Percentiles rank a stretch among this genome's conserved stretches.
Conservation (phyloP, 352 stramenopile species). For the Phytophthora boehmeriae region DNA sequence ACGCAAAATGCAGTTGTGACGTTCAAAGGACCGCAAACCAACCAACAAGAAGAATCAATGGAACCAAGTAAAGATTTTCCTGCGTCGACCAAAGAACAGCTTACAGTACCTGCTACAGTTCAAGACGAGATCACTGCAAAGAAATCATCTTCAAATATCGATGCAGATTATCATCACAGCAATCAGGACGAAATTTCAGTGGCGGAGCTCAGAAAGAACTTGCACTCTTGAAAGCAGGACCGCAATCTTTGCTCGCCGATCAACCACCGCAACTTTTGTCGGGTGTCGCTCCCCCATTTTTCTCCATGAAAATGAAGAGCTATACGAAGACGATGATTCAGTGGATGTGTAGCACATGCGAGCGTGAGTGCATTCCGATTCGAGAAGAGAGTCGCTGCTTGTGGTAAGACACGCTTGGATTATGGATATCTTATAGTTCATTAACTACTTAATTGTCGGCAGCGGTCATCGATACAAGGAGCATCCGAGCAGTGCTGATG, state of each 20-base stretch:
- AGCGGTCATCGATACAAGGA: constrained; percentile 84
- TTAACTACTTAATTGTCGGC: not conserved
- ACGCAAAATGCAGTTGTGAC: constrained; percentile 2
- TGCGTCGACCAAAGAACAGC: not conserved
- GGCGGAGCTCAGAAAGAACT: constrained; percentile 12
- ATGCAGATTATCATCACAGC: constrained; percentile 8
- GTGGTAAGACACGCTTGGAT: no score
- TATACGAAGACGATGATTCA: constrained; percentile 58
- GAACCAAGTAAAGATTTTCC: not conserved
- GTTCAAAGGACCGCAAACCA: constrained; percentile 7
- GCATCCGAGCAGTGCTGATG: constrained; percentile 43
- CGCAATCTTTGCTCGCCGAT: no score
- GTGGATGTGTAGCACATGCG: constrained; percentile 63
- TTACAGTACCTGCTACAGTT: not conserved
- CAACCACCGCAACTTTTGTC: no score
- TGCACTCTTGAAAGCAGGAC: constrained; percentile 5
- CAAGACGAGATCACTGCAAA: no score
- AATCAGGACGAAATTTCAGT: constrained; percentile 27
- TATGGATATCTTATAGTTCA: not conserved
- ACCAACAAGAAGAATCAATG: constrained; percentile 17
- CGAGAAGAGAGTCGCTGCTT: constrained; percentile 79
- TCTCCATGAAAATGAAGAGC: constrained; percentile 25
- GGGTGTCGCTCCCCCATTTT: not conserved
- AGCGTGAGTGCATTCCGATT: constrained; percentile 79
- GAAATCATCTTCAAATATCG: constrained; percentile 21